Base-by-base conservation (phyloP, 345 rosid genomes). In the Carallia brachiata region DNA sequence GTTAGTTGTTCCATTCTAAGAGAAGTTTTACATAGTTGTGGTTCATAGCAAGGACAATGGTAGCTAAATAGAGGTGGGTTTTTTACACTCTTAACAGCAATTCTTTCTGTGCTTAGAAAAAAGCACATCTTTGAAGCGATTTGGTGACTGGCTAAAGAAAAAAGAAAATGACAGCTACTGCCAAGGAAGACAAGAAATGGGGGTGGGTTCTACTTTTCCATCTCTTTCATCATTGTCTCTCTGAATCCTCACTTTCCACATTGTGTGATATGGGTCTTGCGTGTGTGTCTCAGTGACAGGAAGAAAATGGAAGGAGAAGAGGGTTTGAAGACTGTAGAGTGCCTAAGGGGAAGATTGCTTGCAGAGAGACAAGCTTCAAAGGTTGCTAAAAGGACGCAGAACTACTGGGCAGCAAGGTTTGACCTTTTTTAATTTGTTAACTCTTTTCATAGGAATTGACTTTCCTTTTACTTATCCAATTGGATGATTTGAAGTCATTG, bases 291-390 rank as follows among this genome's bases (percentile, higher is more conserved):
- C 66, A 84, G 87, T 75, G 86, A 80, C 63, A 48, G 73, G 56
- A 60, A 59, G 44, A 88, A 79, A 57, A 76, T 74, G 68, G 88
- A 76, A 63, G 84, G 56, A 58, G 80, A 76, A 19, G 81, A 72
- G 23, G 74, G 83, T 44, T 53, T 78, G 63, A 86, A 84, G 78
- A 90, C 93, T 30, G 52, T 88, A 53, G 91, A 89, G 73, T 86
- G 91, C 74, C 75, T 94, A 39, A 88, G 97, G 85, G 98, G 96
- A 65, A 90, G 95, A 76, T 67, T 94, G 69, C 84, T 87, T 62
- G 92, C 98, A 28, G 96, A 91, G 79, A 91, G 98, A 72, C 95
- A 91, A 74, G 86, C 87, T 73, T 91, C 98, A 52, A 90, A 70
- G 78, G 69, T 68, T 60, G 92, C 88, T 10, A 91, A 88, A 81